Evolutionary conservation across 163 green algal genomes (phyloP).

Genomic region (Prototheca stagnorum): DNA sequence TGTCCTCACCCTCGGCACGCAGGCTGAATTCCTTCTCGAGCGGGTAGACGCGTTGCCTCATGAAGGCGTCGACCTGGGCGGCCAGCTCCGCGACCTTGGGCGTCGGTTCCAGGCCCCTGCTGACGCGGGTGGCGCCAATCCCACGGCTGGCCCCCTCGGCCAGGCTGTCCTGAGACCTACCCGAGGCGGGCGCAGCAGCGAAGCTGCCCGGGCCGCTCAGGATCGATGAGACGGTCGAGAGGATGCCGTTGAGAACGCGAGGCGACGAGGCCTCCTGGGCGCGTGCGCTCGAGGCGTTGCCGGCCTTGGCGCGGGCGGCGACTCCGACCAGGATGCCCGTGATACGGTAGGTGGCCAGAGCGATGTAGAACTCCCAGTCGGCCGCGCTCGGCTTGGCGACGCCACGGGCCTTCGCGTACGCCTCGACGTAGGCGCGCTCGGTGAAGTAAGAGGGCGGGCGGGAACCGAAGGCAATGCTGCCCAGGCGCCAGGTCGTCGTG

Average conservation of each 20-base stretch:
- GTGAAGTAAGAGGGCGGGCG: constrained; percentile 38
- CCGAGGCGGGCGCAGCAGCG: no score
- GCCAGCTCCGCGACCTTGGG: constrained; percentile 18
- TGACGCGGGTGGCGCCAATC: no score
- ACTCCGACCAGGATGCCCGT: constrained; percentile 81
- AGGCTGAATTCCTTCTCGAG: constrained; percentile 43
- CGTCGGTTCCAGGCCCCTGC: no score
- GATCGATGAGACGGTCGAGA: no score
- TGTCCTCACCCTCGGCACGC: constrained; percentile 9
- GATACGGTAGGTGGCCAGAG: constrained; percentile 77
- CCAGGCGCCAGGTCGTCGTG: background rate
- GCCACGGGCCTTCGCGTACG: constrained; percentile 42
- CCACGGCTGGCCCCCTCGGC: no score
- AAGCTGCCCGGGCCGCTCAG: no score
- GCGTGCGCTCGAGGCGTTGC: constrained; percentile 68
- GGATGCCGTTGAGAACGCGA: background rate
- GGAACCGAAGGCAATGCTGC: constrained; percentile 22
- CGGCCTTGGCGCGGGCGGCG: constrained; percentile 23
- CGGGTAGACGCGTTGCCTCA: constrained; percentile 49
- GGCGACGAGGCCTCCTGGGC: background rate
- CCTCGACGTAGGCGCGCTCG: constrained; percentile 43
- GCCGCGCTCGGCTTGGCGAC: constrained; percentile 10
- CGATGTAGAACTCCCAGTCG: constrained; percentile 82
- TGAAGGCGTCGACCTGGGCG: constrained; percentile 37
- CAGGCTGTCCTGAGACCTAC: no score